A percentile compares a stretch with the other conserved stretches of the same genome.
phyloP scores from a whole-genome alignment of 2,329 filamentous ascomycete species.

The Ilyonectria sp. region DNA sequence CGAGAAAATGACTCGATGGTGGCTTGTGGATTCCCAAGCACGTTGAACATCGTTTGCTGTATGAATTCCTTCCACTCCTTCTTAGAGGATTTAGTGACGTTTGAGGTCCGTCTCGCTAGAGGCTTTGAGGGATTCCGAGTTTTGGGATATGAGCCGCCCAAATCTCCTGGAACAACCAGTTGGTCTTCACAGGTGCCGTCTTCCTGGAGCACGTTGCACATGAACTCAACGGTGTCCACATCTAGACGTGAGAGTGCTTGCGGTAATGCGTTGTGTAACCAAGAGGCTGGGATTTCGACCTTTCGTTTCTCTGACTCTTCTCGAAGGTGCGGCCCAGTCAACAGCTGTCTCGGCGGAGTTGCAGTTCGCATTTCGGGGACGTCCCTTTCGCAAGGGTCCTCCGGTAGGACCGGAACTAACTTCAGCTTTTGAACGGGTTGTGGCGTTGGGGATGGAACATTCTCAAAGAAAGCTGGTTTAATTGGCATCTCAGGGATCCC shows the following conservation, averaged over 20 bases:
- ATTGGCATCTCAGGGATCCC: constrained; percentile 54
- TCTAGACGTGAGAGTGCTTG: constrained; percentile 71
- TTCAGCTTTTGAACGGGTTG: constrained; percentile 25
- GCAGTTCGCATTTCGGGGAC: constrained; percentile 40
- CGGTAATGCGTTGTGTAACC: constrained; percentile 60
- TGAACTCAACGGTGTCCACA: constrained; percentile 70
- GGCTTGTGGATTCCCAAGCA: constrained; percentile 71
- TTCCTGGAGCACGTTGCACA: constrained; percentile 73
- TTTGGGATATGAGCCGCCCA: constrained; percentile 23
- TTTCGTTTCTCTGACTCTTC: constrained; percentile 2
- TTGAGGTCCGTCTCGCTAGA: constrained; percentile 27
- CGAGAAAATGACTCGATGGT: constrained; percentile 71
- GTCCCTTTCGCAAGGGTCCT: constrained; percentile 27
- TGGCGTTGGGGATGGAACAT: constrained; percentile 49
- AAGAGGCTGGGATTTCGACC: constrained; percentile 16
- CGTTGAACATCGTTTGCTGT: constrained; percentile 76
- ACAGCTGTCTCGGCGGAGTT: constrained; percentile 42
- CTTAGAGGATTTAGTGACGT: constrained; percentile 33
- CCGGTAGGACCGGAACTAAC: not conserved
- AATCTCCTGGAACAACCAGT: constrained; percentile 22
- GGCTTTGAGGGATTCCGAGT: constrained; percentile 33
- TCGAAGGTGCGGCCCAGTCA: not conserved
- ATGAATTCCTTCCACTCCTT: constrained; percentile 73
- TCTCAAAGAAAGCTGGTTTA: constrained; percentile 58
- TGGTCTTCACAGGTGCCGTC: constrained; percentile 68